A percentile compares a stretch with the other conserved stretches of the same genome.
Conservation (phyloP, 2,329 filamentous ascomycete species). For the Alternaria burnsii region DNA sequence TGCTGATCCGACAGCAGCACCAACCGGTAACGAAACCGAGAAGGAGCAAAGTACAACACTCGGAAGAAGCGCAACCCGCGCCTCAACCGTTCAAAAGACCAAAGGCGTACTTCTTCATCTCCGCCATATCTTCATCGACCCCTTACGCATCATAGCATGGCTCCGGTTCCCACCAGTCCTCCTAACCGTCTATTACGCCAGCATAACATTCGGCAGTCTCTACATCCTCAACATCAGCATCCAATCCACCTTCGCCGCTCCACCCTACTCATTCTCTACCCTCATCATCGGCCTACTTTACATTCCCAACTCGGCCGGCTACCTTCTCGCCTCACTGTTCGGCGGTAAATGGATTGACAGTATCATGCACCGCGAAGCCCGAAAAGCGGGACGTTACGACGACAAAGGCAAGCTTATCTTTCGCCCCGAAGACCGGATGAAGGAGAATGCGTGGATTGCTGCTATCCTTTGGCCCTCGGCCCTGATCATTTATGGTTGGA, state of each 20-base stretch:
- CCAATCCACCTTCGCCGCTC: conserved; percentile 43
- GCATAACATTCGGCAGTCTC: conserved; percentile 51
- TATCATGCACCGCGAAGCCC: conserved; percentile 53
- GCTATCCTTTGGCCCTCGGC: conserved; percentile 48
- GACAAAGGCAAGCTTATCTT: conserved; percentile 47
- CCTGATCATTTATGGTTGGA: conserved; percentile 52
- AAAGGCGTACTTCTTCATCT: conserved; percentile 37
- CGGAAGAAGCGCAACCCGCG: conserved; percentile 41
- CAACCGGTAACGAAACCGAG: conserved; percentile 6
- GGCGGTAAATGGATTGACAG: conserved; percentile 53
- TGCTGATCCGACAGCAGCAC: neutral
- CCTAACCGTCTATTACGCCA: conserved; percentile 52
- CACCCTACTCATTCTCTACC: conserved; percentile 49
- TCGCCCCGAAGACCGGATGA: conserved; percentile 52
- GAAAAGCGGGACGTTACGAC: conserved; percentile 48
- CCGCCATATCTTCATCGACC: conserved; percentile 51
- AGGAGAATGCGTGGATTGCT: conserved; percentile 52
- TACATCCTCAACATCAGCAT: conserved; percentile 54
- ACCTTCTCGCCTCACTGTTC: conserved; percentile 46
- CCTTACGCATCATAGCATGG: conserved; percentile 50
- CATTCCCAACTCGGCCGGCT: conserved; percentile 50
- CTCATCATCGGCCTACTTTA: conserved; percentile 51
- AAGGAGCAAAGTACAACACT: conserved; percentile 29
- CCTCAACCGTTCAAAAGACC: conserved; percentile 46
- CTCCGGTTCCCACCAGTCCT: conserved; percentile 50